Evolutionary conservation across 2,329 filamentous ascomycete genomes (phyloP).

Genomic region (Westerdykella sp.): DNA sequence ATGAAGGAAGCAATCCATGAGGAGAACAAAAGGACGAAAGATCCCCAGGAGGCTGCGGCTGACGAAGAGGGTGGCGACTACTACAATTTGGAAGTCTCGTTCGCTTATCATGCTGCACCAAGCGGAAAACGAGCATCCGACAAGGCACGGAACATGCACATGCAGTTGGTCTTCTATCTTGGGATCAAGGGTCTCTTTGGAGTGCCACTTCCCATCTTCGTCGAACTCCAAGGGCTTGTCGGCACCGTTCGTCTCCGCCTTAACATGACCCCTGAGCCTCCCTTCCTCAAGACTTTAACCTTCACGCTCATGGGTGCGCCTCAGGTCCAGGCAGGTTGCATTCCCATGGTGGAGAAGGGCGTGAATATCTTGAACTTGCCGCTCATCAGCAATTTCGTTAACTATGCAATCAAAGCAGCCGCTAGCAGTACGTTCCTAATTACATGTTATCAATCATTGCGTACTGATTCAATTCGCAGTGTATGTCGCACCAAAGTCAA

Average conservation of each 20-base stretch:
- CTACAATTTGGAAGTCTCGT: constrained; percentile 85
- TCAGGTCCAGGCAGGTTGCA: constrained; percentile 81
- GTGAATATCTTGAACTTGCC: constrained; percentile 89
- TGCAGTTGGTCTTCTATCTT: constrained; percentile 91
- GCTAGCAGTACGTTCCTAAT: constrained; percentile 48
- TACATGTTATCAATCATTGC: background rate
- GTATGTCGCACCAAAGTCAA: constrained; percentile 90
- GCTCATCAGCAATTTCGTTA: constrained; percentile 92
- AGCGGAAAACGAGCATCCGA: constrained; percentile 63
- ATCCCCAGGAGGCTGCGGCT: constrained; percentile 79
- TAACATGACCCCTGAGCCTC: constrained; percentile 81
- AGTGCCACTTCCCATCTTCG: constrained; percentile 78
- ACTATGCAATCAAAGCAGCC: constrained; percentile 84
- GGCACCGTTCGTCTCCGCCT: constrained; percentile 78
- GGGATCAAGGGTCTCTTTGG: constrained; percentile 85
- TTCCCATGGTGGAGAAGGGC: constrained; percentile 85
- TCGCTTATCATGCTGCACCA: constrained; percentile 85
- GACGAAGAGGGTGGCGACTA: constrained; percentile 87
- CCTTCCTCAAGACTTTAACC: constrained; percentile 85
- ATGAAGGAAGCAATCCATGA: constrained; percentile 75
- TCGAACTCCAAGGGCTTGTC: constrained; percentile 85
- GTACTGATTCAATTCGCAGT: constrained; percentile 41
- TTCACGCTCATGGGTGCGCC: constrained; percentile 93
- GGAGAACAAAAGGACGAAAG: constrained; percentile 72
- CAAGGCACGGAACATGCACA: constrained; percentile 92